Evolutionary conservation across 2,329 filamentous ascomycete genomes (phyloP).

Genomic region (Ceratocystis alfenasii): DNA sequence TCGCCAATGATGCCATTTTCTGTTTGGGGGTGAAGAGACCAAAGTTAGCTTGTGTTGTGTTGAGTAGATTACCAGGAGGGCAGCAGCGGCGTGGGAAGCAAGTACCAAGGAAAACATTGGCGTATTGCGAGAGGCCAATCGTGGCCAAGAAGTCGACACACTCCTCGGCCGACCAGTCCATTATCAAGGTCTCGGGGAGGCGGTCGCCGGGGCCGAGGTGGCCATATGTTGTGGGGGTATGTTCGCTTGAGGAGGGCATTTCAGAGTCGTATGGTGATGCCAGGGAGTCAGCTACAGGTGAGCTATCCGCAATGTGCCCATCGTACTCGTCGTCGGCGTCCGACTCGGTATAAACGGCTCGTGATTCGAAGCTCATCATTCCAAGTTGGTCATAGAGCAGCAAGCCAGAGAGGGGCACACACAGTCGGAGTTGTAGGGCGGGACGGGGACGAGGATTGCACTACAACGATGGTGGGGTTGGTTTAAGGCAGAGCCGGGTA

Average conservation of each 20-base stretch:
- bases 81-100: neutral
- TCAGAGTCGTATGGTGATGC: slow-evolving; percentile 60
- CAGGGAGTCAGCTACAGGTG: slow-evolving; percentile 57
- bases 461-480: neutral
- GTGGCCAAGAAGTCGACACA: slow-evolving; percentile 78
- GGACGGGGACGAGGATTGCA: neutral
- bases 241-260: slow-evolving; percentile 54
- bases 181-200: slow-evolving; percentile 62
- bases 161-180: slow-evolving; percentile 74
- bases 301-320: slow-evolving; percentile 55
- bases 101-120: slow-evolving; percentile 67
- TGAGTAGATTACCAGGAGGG: neutral
- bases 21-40: slow-evolving; percentile 30
- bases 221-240: slow-evolving; percentile 68
- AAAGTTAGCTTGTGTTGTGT: slow-evolving; percentile 7
- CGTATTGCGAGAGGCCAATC: slow-evolving; percentile 71
- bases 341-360: slow-evolving; percentile 63
- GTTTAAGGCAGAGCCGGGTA: neutral
- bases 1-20: slow-evolving; percentile 94
- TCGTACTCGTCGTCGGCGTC: slow-evolving; percentile 78
- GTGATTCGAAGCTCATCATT: slow-evolving; percentile 49
- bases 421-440: neutral
- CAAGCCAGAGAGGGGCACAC: neutral
- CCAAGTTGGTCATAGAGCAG: slow-evolving; percentile 5
- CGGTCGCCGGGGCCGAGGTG: slow-evolving; percentile 53